Percentiles rank a stretch among this genome's conserved stretches.
Conservation (phyloP, 2,329 filamentous ascomycete species). For the Neonectria punicea region DNA sequence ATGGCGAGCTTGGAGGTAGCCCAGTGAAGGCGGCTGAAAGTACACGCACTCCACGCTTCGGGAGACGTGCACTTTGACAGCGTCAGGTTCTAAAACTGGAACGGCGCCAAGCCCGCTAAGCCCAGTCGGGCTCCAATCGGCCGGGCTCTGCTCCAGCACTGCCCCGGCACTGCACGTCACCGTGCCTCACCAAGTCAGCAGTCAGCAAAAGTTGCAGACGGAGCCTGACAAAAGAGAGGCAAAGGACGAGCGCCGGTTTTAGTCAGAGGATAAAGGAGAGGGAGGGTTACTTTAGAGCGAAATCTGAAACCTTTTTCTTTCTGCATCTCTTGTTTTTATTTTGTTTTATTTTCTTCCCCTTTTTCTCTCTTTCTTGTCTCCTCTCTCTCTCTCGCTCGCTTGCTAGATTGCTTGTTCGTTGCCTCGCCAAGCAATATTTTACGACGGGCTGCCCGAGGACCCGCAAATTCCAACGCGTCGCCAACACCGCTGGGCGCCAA, state of each 20-base stretch:
- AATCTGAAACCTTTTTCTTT: too few species aligned
- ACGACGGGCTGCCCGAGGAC: conserved; percentile 17
- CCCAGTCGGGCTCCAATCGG: conserved; percentile 12
- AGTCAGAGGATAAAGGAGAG: conserved; percentile 21
- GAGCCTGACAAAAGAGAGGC: background rate
- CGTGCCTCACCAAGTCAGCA: conserved; percentile 36
- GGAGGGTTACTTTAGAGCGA: conserved; percentile 11
- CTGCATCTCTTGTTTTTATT: background rate
- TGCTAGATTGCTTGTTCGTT: conserved; percentile 18
- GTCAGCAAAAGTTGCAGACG: conserved; percentile 8
- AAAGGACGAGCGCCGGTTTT: background rate
- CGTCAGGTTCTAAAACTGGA: conserved; percentile 27
- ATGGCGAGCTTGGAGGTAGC: conserved; percentile 12
- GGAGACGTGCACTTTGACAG: conserved; percentile 7
- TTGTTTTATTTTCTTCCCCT: conserved; percentile 2
- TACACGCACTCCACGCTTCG: background rate
- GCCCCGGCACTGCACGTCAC: conserved; percentile 44
- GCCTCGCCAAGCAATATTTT: conserved; percentile 18
- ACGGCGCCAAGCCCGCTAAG: conserved; percentile 14
- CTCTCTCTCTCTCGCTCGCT: conserved; percentile 10
- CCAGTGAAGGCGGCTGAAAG: background rate
- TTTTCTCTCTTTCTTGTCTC: background rate
- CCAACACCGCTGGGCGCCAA: conserved; percentile 15
- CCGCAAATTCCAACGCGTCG: conserved; percentile 36
- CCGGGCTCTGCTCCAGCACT: conserved; percentile 36